Percentiles rank a stretch among this genome's conserved stretches.
phyloP scores from a whole-genome alignment of 768 basidiomycete species.

The Mrakia blollopis region DNA sequence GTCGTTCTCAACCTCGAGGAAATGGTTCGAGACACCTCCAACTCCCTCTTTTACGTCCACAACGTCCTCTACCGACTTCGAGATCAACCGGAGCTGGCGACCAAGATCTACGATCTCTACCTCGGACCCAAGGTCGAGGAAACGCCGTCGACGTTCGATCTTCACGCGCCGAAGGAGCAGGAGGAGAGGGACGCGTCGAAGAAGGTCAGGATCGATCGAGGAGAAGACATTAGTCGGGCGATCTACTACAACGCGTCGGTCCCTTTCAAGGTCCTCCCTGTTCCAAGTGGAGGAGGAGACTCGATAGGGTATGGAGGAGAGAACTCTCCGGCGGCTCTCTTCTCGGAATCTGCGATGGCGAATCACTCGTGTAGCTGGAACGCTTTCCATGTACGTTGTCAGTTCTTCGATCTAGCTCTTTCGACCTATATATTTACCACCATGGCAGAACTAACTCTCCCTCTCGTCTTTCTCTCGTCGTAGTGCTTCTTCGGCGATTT shows the following conservation, averaged over 20 bases:
- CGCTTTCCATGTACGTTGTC: neutral
- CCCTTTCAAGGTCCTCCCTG: constrained; percentile 6
- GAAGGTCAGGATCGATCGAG: neutral
- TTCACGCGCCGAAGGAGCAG: constrained; percentile 1
- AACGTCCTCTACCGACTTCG: constrained; percentile 24
- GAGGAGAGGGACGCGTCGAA: neutral
- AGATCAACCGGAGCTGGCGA: constrained; percentile 28
- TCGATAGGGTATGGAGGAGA: constrained; percentile 18
- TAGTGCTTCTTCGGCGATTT: constrained; percentile 27
- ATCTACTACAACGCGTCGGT: constrained; percentile 28
- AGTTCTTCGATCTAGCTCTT: neutral
- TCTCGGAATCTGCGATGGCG: constrained; percentile 26
- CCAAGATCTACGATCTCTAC: constrained; percentile 23
- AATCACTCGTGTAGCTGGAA: constrained; percentile 29
- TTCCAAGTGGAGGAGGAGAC: constrained; percentile 10
- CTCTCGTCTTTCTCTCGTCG: too few relatives aligned
- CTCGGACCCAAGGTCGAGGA: constrained; percentile 15
- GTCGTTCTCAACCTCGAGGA: constrained; percentile 20
- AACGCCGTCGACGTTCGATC: constrained; percentile 11
- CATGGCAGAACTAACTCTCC: neutral
- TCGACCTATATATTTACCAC: too few relatives aligned
- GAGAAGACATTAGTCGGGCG: constrained; percentile 11
- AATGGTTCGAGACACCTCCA: constrained; percentile 22
- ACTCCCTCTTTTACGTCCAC: constrained; percentile 19
- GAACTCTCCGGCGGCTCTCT: constrained; percentile 22